A percentile compares a stretch with the other conserved stretches of the same genome.
Evolutionary conservation across 2,329 filamentous ascomycete species (phyloP).

Genomic region (Xylariaceae sp.): DNA sequence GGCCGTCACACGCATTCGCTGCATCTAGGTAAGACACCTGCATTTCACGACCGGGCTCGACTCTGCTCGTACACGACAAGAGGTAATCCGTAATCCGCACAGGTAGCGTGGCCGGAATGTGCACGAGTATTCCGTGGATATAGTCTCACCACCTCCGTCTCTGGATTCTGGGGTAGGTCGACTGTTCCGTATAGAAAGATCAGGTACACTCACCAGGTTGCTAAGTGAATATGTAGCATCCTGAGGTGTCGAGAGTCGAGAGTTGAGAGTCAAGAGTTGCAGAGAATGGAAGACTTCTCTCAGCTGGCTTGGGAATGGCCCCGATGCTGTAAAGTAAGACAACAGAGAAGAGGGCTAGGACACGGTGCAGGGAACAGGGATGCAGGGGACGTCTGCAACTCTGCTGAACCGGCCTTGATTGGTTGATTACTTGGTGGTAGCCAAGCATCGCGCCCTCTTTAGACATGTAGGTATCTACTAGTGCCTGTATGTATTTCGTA

Average conservation of each 20-base stretch:
- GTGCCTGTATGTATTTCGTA: not conserved
- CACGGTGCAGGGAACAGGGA: not conserved
- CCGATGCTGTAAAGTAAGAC: slow-evolving; percentile 5
- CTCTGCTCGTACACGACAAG: not conserved
- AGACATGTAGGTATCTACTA: slow-evolving; percentile 6
- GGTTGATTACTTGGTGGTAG: not conserved
- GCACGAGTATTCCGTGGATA: not conserved
- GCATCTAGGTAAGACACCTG: slow-evolving; percentile 1
- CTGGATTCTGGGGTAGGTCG: no score
- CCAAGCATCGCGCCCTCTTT: slow-evolving; percentile 4
- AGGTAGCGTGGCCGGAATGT: not conserved
- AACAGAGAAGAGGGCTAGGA: slow-evolving; percentile 3
- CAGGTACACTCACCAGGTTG: no score
- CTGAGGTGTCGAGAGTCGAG: not conserved
- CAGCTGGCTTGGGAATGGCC: slow-evolving; percentile 12
- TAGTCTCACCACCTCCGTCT: no score
- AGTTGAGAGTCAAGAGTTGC: slow-evolving; percentile 7
- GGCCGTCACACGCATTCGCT: slow-evolving; percentile 11
- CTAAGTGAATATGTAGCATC: no score
- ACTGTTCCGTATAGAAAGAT: no score
- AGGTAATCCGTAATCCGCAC: not conserved
- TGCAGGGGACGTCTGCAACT: slow-evolving; percentile 9
- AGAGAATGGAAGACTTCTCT: slow-evolving; percentile 3
- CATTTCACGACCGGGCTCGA: not conserved
- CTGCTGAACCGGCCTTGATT: slow-evolving; percentile 11